A percentile compares a stretch with the other conserved stretches of the same genome.
Conservation (phyloP, 2,329 filamentous ascomycete genomes). For the Apiospora pterosperma region DNA sequence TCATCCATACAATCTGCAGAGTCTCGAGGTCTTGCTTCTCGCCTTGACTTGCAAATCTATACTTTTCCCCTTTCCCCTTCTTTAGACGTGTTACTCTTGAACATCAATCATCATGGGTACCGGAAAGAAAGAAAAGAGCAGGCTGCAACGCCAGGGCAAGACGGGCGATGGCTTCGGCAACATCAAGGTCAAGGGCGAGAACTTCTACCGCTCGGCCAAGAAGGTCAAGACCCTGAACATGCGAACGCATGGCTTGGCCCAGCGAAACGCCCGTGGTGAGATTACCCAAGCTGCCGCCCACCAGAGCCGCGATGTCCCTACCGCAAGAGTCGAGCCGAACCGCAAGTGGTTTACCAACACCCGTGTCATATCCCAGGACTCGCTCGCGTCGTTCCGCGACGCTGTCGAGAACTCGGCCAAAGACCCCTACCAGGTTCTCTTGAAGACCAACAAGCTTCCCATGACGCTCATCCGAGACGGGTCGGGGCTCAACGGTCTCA, state of each 20-base stretch:
- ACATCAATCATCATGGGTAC: constrained; percentile 65
- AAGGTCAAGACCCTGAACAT: constrained; percentile 87
- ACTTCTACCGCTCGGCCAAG: constrained; percentile 91
- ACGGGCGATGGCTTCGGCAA: constrained; percentile 84
- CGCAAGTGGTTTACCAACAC: constrained; percentile 98
- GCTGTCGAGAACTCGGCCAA: constrained; percentile 87
- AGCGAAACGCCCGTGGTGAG: constrained; percentile 78
- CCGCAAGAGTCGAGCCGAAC: constrained; percentile 89
- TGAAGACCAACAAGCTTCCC: constrained; percentile 95
- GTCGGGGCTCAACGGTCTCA: constrained; percentile 74
- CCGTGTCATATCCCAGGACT: constrained; percentile 82
- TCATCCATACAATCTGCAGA: constrained; percentile 1
- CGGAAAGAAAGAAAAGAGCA: constrained; percentile 84
- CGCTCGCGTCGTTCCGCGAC: constrained; percentile 79
- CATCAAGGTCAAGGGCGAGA: constrained; percentile 92
- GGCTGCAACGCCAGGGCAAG: constrained; percentile 83
- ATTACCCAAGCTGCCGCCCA: constrained; percentile 81
- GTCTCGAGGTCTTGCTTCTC: constrained; percentile 7
- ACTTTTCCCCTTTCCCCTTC: not conserved
- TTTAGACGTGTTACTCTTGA: constrained; percentile 6
- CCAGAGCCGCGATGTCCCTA: constrained; percentile 78
- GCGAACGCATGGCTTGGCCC: constrained; percentile 78
- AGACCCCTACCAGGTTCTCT: constrained; percentile 89
- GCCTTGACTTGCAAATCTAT: constrained; percentile 3
- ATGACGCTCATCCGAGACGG: constrained; percentile 88